These are phyloP conservation scores for Backusella macrospora DNA, from an alignment of 192 early-diverging fungal genomes.

Conservation along the genomic window DNA sequence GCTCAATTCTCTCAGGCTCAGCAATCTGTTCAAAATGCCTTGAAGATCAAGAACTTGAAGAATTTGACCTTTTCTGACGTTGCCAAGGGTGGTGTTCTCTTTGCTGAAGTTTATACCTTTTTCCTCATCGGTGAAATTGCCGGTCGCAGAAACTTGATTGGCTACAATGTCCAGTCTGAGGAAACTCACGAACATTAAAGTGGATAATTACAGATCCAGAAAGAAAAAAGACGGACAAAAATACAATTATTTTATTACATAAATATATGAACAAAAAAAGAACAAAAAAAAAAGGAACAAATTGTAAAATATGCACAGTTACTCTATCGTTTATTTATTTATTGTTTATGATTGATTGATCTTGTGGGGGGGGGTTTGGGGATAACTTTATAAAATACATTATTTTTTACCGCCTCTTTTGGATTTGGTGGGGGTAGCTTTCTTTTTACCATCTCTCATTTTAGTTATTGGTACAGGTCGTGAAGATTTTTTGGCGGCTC, in stretches of 20 bases:
- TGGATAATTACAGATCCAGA: not conserved
- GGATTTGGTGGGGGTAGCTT: not conserved
- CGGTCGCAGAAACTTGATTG: constrained; percentile 63
- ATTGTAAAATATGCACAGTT: constrained; percentile 10
- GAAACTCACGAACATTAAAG: constrained; percentile 27
- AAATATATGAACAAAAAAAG: not conserved
- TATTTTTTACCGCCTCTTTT: constrained; percentile 15
- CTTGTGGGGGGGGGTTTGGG: not conserved
- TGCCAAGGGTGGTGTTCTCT: constrained; percentile 53
- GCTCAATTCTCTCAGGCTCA: constrained; percentile 53
- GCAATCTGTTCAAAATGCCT: constrained; percentile 42
- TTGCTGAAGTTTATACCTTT: constrained; percentile 58
- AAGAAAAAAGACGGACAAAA: not conserved
- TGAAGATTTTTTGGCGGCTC: constrained; percentile 53
- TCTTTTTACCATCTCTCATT: constrained; percentile 12
- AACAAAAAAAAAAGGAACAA: not conserved
- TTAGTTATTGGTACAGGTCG: constrained; percentile 27
- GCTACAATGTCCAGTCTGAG: constrained; percentile 56
- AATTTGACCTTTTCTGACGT: constrained; percentile 46
- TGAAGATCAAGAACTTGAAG: constrained; percentile 47
- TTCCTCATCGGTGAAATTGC: constrained; percentile 66
- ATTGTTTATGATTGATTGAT: constrained; percentile 1
- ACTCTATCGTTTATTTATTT: not conserved
- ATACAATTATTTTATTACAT: not conserved
- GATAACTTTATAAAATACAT: not conserved